phyloP scores from a whole-genome alignment of 306 rosid genomes.

The Trichosanthes truncata region DNA sequence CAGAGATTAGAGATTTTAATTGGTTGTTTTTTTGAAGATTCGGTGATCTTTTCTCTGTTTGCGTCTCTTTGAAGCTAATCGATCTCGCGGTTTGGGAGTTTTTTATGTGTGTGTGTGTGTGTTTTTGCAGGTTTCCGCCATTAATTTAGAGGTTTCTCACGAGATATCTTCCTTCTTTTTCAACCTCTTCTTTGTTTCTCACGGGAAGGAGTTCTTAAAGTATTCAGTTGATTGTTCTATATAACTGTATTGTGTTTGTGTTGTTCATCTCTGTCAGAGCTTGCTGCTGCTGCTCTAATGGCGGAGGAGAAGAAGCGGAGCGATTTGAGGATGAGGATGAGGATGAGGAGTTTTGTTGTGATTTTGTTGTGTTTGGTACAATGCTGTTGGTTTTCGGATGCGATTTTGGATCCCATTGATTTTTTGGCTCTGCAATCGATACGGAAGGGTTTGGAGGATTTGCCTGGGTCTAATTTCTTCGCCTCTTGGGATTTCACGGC shows the following conservation, averaged over 20 bases:
- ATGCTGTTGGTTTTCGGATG: conserved; percentile 12
- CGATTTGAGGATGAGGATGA: neutral
- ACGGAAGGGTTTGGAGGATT: conserved; percentile 56
- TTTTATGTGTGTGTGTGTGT: neutral
- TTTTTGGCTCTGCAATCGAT: conserved; percentile 83
- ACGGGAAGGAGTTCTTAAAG: conserved; percentile 35
- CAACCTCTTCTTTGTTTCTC: conserved; percentile 19
- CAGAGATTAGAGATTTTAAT: neutral
- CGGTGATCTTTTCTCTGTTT: neutral
- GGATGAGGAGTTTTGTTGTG: conserved; percentile 8
- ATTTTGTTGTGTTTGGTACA: conserved; percentile 27
- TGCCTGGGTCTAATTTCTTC: conserved; percentile 81
- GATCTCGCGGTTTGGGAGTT: neutral
- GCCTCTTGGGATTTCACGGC: conserved; percentile 92
- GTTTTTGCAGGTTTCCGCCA: conserved; percentile 11
- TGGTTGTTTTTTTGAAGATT: neutral
- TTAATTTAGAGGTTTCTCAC: conserved; percentile 36
- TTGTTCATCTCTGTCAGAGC: conserved; percentile 10
- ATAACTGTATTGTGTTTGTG: neutral
- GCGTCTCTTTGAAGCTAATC: conserved; percentile 11
- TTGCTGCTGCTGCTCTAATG: no score
- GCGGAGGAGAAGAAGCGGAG: conserved; percentile 15
- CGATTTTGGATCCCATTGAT: conserved; percentile 82
- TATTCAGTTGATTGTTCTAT: neutral
- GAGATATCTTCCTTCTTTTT: conserved; percentile 27